These are phyloP conservation scores for Dianthus caryophyllus DNA, from an alignment of 148 eudicot genomes.

Conservation along the genomic window DNA sequence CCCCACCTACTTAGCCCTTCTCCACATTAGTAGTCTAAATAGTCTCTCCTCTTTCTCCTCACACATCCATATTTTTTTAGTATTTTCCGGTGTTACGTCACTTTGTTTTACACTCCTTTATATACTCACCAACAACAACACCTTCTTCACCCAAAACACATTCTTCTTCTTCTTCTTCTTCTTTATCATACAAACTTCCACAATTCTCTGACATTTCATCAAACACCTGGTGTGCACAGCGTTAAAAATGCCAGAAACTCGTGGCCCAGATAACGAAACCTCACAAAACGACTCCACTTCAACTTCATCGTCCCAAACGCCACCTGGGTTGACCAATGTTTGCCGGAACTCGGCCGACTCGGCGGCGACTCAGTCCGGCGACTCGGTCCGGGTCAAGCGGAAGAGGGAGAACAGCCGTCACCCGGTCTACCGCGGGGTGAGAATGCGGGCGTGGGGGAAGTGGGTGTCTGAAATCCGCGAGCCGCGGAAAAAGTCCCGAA, in stretches of 20 bases:
- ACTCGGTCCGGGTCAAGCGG: conserved; percentile 4
- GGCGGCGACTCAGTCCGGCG: background rate
- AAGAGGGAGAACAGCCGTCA: conserved; percentile 33
- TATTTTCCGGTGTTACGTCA: conserved; percentile 13
- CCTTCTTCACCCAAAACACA: conserved; percentile 8
- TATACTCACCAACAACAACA: conserved; percentile 17
- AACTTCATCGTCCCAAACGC: conserved; percentile 19
- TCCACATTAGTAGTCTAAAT: background rate
- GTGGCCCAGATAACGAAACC: background rate
- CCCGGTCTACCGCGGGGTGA: conserved; percentile 51
- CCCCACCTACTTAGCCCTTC: conserved; percentile 8
- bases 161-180: background rate
- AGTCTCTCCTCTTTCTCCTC: background rate
- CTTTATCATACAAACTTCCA: conserved; percentile 1
- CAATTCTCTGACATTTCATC: too few relatives aligned
- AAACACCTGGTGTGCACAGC: conserved; percentile 7
- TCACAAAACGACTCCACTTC: conserved; percentile 12
- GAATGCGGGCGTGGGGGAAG: conserved; percentile 65
- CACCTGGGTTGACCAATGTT: conserved; percentile 20
- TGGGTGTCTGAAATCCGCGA: conserved; percentile 72
- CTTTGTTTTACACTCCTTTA: conserved; percentile 3
- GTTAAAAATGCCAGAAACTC: conserved; percentile 11
- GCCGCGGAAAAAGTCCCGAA: conserved; percentile 52
- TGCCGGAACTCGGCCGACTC: background rate
- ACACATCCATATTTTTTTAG: background rate